These are phyloP conservation scores for Spathaspora passalidarum DNA, from an alignment of 805 yeast species.

Conservation along the genomic window DNA sequence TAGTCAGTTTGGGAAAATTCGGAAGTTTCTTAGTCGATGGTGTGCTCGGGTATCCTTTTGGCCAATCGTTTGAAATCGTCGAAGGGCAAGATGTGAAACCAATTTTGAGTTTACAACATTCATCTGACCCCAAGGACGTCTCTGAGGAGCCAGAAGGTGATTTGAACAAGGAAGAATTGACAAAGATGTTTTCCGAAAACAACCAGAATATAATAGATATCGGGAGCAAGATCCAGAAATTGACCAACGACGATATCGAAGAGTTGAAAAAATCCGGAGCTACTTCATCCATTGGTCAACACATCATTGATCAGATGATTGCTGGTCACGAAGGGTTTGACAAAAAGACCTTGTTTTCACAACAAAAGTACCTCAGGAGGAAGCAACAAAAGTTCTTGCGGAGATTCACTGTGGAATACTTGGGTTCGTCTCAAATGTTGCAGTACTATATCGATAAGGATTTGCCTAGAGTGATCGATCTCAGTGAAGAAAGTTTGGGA, in stretches of 20 bases:
- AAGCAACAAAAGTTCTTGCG: conserved; percentile 89
- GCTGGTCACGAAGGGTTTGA: conserved; percentile 83
- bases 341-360: conserved; percentile 84
- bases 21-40: conserved; percentile 78
- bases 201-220: conserved; percentile 65
- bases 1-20: conserved; percentile 82
- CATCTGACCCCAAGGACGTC: conserved; percentile 7
- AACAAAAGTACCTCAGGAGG: conserved; percentile 86
- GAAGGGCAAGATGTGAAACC: conserved; percentile 54
- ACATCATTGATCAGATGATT: conserved; percentile 77
- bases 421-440: conserved; percentile 68
- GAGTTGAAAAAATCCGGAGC: conserved; percentile 68
- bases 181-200: conserved; percentile 42
- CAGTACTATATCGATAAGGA: conserved; percentile 79
- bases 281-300: conserved; percentile 62
- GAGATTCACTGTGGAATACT: conserved; percentile 75
- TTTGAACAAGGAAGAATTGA: conserved; percentile 36
- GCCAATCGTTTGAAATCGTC: conserved; percentile 82
- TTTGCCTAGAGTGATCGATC: conserved; percentile 64
- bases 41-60: conserved; percentile 78
- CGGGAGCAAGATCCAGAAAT: conserved; percentile 68
- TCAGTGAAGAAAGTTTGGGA: conserved; percentile 84
- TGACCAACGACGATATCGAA: conserved; percentile 81
- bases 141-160: conserved; percentile 19
- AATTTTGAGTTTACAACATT: conserved; percentile 37